Evolutionary conservation across 495 filamentous ascomycete species (phyloP), one percentile per base, ranked within the genome.

Genomic region (Penicillium argentinense): DNA sequence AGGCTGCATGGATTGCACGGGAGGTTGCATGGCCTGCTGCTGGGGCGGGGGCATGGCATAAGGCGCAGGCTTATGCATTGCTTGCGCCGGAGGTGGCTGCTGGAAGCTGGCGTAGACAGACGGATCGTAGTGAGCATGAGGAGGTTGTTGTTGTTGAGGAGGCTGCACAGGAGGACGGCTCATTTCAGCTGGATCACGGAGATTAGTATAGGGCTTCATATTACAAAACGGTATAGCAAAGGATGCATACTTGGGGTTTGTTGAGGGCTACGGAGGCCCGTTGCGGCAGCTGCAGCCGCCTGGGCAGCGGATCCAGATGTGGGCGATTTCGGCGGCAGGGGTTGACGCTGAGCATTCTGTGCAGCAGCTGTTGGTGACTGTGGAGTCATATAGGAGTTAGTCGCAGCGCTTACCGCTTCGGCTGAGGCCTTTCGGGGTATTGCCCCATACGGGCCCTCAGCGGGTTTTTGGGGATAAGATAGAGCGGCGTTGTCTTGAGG

Each of bases 91-190:
- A 38, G 64, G 68, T 25, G 69, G 68, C 37, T 72, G 72, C 44
- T 72, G 69, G 29, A 88, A 81, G 40, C 80, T 73, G 44, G 80
- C 84, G 63, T 91, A 91, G 39, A 80, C 82, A 23, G 79, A 74
- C 27, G 87, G 87, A 62, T 91, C 83, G 60, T 92, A 89, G 51
- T 77, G 80, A 16, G 79, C 75, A 53, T 87, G 49, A 27, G 44
- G 37, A 39, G 49, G 47, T 21, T 39, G 40, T 23, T 36, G 33
- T 5, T 36, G 48, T 34, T 52, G 59, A 30, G 45, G 57, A 28
- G 54, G 42, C 42, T 49, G 80, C 36, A 74, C 69, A n/a, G 78
- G 75, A 59, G 76, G 66, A 29, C 71, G 67, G 39, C 39, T 43
- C 43, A 65, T 47, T 42, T 73, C 60, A 44, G 42, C 60, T 58